Evolutionary conservation across 352 stramenopile genomes (phyloP).

Genomic region (Globisporangium solare): DNA sequence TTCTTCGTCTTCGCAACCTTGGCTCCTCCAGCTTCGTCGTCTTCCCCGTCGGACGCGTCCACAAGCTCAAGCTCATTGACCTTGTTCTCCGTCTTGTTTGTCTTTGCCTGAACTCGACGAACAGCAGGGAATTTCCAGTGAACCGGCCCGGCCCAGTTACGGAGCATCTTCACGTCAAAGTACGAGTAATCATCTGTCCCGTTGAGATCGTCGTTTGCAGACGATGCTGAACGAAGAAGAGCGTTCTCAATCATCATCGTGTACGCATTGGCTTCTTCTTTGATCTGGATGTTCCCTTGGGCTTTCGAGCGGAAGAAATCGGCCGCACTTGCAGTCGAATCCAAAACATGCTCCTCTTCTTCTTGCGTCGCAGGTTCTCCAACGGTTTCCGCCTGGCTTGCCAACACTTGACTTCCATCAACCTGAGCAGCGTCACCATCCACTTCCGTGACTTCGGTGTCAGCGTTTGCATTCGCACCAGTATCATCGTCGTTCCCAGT

Average conservation of each 20-base stretch:
- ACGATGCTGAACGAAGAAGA: conserved; percentile 47
- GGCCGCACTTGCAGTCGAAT: conserved; percentile 30
- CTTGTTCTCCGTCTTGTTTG: conserved; percentile 16
- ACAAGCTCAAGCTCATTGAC: conserved; percentile 23
- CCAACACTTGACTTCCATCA: conserved; percentile 12
- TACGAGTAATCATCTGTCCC: conserved; percentile 73
- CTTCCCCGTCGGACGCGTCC: conserved; percentile 23
- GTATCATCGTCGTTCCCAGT: conserved; percentile 12
- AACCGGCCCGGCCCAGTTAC: conserved; percentile 71
- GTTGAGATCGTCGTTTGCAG: conserved; percentile 39
- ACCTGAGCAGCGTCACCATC: conserved; percentile 29
- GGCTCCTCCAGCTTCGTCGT: conserved; percentile 20
- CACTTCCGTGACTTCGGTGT: conserved; percentile 17
- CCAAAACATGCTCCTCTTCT: background rate
- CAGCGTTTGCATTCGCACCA: conserved; percentile 4
- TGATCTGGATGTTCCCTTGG: conserved; percentile 33
- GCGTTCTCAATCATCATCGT: conserved; percentile 75
- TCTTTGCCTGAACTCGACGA: conserved; percentile 44
- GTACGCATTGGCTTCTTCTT: conserved; percentile 53
- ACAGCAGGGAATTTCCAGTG: conserved; percentile 71
- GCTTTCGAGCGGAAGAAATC: conserved; percentile 62
- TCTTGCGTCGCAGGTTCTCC: conserved; percentile 5
- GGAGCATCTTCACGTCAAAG: conserved; percentile 79
- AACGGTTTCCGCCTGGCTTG: conserved; percentile 6
- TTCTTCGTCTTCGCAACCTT: conserved; percentile 24